A percentile compares a stretch with the other conserved stretches of the same genome.
Conservation (phyloP, 108 stramenopile species). For the Skeletonema potamos region DNA sequence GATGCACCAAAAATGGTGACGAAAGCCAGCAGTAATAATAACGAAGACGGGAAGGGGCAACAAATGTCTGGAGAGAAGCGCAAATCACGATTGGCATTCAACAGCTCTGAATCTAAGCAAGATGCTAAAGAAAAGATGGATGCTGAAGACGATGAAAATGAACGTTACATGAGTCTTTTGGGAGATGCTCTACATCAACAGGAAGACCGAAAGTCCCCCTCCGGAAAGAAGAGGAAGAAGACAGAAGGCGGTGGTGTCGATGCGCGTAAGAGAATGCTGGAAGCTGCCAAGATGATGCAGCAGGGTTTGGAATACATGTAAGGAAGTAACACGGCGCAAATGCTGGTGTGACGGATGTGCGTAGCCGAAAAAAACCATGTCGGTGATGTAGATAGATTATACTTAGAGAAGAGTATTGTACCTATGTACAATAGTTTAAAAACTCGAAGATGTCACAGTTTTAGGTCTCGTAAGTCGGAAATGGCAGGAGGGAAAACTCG, state of each 20-base stretch:
- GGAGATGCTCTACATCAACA: constrained; percentile 1
- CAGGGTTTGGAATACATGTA: constrained; percentile 1
- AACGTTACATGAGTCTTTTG: constrained; percentile 11
- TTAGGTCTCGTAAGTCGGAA: too few relatives aligned
- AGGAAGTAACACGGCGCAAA: too few relatives aligned
- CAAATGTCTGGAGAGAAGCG: constrained; percentile 14
- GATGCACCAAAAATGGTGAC: constrained; percentile 79
- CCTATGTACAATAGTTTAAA: too few relatives aligned
- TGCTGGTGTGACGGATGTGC: too few relatives aligned
- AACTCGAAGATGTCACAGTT: too few relatives aligned
- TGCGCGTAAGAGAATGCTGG: constrained; percentile 32
- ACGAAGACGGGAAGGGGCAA: background rate
- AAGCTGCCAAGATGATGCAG: constrained; percentile 30
- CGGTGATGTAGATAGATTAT: too few relatives aligned
- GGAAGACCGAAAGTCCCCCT: background rate
- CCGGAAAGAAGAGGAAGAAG: constrained; percentile 12
- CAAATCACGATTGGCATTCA: constrained; percentile 30
- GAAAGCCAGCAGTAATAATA: constrained; percentile 24
- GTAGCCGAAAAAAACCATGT: too few relatives aligned
- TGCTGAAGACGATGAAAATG: constrained; percentile 7
- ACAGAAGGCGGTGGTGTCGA: background rate
- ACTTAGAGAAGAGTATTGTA: too few relatives aligned
- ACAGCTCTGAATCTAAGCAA: background rate
- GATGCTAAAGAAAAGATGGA: constrained; percentile 5
- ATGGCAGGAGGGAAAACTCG: too few relatives aligned